A percentile compares a stretch with the other conserved stretches of the same genome.
Conservation (phyloP, 1,139 yeast species). For the Zygoascus hellenicus region DNA sequence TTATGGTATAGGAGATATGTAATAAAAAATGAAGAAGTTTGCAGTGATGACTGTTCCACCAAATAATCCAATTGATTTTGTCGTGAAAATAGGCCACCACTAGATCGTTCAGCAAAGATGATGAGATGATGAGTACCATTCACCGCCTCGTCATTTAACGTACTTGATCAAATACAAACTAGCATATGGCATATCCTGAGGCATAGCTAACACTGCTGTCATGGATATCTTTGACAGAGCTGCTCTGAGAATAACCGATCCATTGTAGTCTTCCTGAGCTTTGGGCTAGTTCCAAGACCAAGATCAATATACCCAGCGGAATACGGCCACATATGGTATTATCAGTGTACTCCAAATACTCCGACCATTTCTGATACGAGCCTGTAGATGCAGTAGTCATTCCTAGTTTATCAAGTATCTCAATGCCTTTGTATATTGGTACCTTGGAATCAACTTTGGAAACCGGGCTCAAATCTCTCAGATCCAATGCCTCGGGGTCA, state of each 20-base stretch:
- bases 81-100: no score
- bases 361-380: slow-evolving; percentile 52
- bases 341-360: slow-evolving; percentile 61
- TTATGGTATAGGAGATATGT: no score
- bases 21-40: no score
- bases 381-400: slow-evolving; percentile 60
- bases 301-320: slow-evolving; percentile 64
- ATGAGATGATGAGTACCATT: no score
- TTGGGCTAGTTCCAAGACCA: slow-evolving; percentile 41
- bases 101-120: no score
- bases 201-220: slow-evolving; percentile 92
- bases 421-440: slow-evolving; percentile 68
- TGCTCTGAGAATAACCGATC: slow-evolving; percentile 82
- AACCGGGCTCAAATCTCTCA: slow-evolving; percentile 13
- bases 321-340: slow-evolving; percentile 94
- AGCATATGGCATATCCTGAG: slow-evolving; percentile 57
- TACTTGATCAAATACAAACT: no score
- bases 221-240: slow-evolving; percentile 40
- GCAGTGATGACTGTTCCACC: no score
- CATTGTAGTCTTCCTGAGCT: slow-evolving; percentile 45
- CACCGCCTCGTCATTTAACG: no score
- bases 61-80: no score
- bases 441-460: slow-evolving; percentile 19
- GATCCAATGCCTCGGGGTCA: slow-evolving; percentile 16
- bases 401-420: slow-evolving; percentile 59